Conservation (phyloP, 2,329 filamentous ascomycete genomes). For the Aspergillus neoniger region DNA sequence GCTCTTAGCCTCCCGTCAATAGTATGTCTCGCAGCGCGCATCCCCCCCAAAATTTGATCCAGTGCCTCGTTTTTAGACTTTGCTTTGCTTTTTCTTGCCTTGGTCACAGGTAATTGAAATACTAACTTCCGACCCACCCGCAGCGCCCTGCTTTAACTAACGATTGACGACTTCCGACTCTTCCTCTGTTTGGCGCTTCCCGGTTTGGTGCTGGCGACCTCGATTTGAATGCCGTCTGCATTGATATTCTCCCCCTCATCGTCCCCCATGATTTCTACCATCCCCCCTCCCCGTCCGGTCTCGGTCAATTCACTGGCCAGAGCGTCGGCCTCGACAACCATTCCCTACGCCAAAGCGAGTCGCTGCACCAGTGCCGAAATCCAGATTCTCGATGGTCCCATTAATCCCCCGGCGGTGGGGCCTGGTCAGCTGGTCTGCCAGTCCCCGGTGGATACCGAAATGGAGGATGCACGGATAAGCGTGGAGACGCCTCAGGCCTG, state of each 20-base stretch:
- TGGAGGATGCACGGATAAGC: slow-evolving; percentile 27
- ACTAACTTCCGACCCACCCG: slow-evolving; percentile 1
- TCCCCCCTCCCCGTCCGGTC: slow-evolving; percentile 34
- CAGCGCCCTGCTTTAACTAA: slow-evolving; percentile 14
- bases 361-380: slow-evolving; percentile 32
- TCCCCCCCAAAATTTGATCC: not conserved
- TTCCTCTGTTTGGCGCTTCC: slow-evolving; percentile 16
- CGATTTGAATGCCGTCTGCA: slow-evolving; percentile 18
- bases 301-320: slow-evolving; percentile 37
- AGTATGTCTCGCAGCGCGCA: not conserved
- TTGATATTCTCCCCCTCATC: slow-evolving; percentile 15
- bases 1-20: not conserved
- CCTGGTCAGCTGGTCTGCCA: slow-evolving; percentile 25
- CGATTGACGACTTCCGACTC: slow-evolving; percentile 19
- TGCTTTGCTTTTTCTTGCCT: slow-evolving; percentile 10
- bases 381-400: slow-evolving; percentile 25
- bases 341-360: slow-evolving; percentile 27
- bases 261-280: slow-evolving; percentile 32
- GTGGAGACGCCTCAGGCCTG: slow-evolving; percentile 13
- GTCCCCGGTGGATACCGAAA: slow-evolving; percentile 26
- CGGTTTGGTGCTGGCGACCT: slow-evolving; percentile 2
- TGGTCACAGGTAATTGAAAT: slow-evolving; percentile 3
- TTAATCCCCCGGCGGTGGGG: slow-evolving; percentile 22
- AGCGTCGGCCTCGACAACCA: slow-evolving; percentile 22
- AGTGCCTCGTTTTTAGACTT: not conserved